Percentiles rank a stretch among this genome's conserved stretches.
phyloP scores from a whole-genome alignment of 495 filamentous ascomycete genomes.

The Podospora tetraspora region DNA sequence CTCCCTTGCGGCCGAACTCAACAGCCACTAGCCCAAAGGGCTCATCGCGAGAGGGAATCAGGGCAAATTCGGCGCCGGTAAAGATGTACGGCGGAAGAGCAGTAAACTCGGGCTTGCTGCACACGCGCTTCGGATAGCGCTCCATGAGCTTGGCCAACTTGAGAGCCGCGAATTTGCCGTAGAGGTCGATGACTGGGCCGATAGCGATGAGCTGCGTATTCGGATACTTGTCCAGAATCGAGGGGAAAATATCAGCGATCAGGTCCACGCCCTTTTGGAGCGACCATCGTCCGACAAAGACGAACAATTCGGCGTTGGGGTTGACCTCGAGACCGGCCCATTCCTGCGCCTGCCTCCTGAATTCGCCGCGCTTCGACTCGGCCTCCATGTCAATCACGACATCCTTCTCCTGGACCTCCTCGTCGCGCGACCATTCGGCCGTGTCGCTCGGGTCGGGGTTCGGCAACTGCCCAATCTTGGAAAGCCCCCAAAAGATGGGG shows the following conservation, averaged over 20 bases:
- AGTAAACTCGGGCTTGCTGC: slow-evolving; percentile 72
- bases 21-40: slow-evolving; percentile 79
- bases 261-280: slow-evolving; percentile 76
- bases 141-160: slow-evolving; percentile 70
- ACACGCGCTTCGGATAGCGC: slow-evolving; percentile 70
- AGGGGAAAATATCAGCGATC: slow-evolving; percentile 71
- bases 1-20: slow-evolving; percentile 74
- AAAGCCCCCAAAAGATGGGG: slow-evolving; percentile 72
- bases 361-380: slow-evolving; percentile 51
- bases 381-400: slow-evolving; percentile 53
- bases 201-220: slow-evolving; percentile 66
- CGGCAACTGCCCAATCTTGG: slow-evolving; percentile 63
- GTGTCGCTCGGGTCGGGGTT: slow-evolving; percentile 75
- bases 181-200: slow-evolving; percentile 71
- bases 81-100: slow-evolving; percentile 70
- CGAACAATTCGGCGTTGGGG: slow-evolving; percentile 64
- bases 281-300: slow-evolving; percentile 76
- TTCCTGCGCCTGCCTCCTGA: slow-evolving; percentile 66
- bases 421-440: slow-evolving; percentile 57
- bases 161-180: slow-evolving; percentile 70
- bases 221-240: slow-evolving; percentile 60
- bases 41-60: slow-evolving; percentile 75
- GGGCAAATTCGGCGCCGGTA: slow-evolving; percentile 71
- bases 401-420: slow-evolving; percentile 40
- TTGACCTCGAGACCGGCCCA: slow-evolving; percentile 67